Conservation (phyloP, 2,329 filamentous ascomycete genomes). For the Arthroderma uncinatum region DNA sequence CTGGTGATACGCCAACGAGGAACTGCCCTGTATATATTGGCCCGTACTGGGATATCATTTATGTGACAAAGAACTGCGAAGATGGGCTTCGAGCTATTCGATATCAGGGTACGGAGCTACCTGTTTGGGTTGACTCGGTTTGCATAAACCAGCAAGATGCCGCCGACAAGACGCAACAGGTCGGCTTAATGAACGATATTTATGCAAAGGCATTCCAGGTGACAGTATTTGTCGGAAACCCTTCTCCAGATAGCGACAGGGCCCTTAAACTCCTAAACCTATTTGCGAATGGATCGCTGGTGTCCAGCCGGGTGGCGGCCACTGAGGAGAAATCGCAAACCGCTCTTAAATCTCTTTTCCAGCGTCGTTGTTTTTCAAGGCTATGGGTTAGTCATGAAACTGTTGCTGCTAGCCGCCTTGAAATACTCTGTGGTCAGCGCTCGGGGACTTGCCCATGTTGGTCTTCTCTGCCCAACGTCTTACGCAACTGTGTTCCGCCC, state of each 20-base stretch:
- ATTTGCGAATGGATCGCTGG: background rate
- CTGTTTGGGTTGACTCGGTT: constrained; percentile 14
- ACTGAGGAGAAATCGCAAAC: background rate
- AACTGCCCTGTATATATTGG: constrained; percentile 1
- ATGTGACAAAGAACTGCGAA: constrained; percentile 6
- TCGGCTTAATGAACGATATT: constrained; percentile 13
- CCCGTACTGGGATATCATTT: background rate
- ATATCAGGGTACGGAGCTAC: background rate
- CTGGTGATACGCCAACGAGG: background rate
- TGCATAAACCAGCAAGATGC: constrained; percentile 13
- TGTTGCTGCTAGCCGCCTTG: background rate
- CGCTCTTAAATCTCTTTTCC: background rate
- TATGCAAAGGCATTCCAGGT: constrained; percentile 9
- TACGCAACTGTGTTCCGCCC: background rate
- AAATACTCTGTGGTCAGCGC: background rate
- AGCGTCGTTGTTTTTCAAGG: background rate
- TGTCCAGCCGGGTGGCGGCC: background rate
- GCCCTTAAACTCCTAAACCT: background rate
- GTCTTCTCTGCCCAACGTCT: background rate
- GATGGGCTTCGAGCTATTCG: constrained; percentile 5
- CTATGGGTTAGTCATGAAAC: background rate
- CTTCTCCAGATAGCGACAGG: background rate
- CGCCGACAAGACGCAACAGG: constrained; percentile 12
- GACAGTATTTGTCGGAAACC: background rate
- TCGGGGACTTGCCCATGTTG: background rate